Evolutionary conservation across 148 eudicot species (phyloP), one percentile per base, ranked within the genome.

Genomic region (Arbutus unedo): DNA sequence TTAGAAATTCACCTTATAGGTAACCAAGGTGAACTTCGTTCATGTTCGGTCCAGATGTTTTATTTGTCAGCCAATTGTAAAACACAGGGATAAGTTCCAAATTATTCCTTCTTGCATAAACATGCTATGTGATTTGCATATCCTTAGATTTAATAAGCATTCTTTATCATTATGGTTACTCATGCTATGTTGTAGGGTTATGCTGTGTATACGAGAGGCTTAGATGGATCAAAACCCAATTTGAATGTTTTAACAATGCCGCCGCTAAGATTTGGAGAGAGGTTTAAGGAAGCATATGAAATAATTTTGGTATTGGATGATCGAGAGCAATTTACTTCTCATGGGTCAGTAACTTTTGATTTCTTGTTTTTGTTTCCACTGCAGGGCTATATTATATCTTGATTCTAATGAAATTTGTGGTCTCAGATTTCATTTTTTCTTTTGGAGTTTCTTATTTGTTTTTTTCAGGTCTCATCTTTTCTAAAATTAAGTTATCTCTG

Each of bases 301-400:
- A 94, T 96, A 51, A 77, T 96, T 79, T 79, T 96, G 90, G 83
- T 94, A 82, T 79, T 96, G 87, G 99, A 96, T 84, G 86, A 93
- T 53, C 92, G 97, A n/a, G 99, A 96, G 86, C 91, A 91, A 66
- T 96, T 96, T 89, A 82, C 90, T 79, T 86, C 83, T 55, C 90
- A 82, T 67, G 93, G 93, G 99, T 96, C 81, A 86, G 96, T 85
- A 78, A 44, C 79, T 84, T 76, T 56, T 60, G 76, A 66, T 82
- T 70, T 64, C 54, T 3, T 78, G 53, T 44, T 45, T 45, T 81
- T 5, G 5, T 44, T 83, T 78, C 57, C 41, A 38, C 66, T 54
- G 45, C 74, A 78, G 16, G 45, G 11, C 25, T 79, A 51, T 14
- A 31, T 76, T 76, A 51, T 25, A 54, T 25, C 44, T 25, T 3